A percentile compares a stretch with the other conserved stretches of the same genome.
Evolutionary conservation across 441 rosid genomes (phyloP).

Genomic region (Omphalea diandra): DNA sequence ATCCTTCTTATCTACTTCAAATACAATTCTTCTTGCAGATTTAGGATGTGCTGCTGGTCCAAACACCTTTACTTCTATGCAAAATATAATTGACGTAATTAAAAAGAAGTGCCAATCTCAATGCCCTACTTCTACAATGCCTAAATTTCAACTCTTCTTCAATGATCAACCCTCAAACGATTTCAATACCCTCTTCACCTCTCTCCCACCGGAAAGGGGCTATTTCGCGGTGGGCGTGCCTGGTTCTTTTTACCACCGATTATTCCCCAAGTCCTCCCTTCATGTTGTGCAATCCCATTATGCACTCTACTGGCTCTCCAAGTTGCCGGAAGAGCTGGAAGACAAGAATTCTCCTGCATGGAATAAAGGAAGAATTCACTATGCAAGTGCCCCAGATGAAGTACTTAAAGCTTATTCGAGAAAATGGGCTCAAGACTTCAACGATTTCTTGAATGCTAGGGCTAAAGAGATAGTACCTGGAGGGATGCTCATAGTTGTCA

Average conservation of each 20-base stretch:
- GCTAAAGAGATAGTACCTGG: constrained; percentile 35
- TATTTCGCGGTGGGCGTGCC: constrained; percentile 31
- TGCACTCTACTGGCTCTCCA: background rate
- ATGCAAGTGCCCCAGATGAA: background rate
- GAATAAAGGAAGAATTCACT: background rate
- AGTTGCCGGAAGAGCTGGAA: background rate
- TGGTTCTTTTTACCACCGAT: constrained; percentile 29
- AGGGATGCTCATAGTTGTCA: constrained; percentile 35
- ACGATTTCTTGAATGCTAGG: constrained; percentile 28
- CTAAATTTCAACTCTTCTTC: constrained; percentile 40
- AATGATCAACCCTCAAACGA: constrained; percentile 35
- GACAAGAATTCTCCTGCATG: background rate
- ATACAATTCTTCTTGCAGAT: constrained; percentile 31
- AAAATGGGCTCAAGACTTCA: constrained; percentile 30
- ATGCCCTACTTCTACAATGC: constrained; percentile 17
- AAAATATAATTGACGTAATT: constrained; percentile 25
- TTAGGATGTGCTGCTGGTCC: constrained; percentile 46
- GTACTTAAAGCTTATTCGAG: background rate
- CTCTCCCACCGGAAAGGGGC: constrained; percentile 21
- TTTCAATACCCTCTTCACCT: constrained; percentile 42
- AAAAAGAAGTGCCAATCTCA: constrained; percentile 21
- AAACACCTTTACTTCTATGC: constrained; percentile 34
- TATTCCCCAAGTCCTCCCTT: background rate
- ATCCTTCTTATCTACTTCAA: constrained; percentile 4
- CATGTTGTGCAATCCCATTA: background rate